Evolutionary conservation across 2,329 filamentous ascomycete genomes (phyloP), one percentile per base, ranked within the genome.

Genomic region (Monosporascus cannonballus): DNA sequence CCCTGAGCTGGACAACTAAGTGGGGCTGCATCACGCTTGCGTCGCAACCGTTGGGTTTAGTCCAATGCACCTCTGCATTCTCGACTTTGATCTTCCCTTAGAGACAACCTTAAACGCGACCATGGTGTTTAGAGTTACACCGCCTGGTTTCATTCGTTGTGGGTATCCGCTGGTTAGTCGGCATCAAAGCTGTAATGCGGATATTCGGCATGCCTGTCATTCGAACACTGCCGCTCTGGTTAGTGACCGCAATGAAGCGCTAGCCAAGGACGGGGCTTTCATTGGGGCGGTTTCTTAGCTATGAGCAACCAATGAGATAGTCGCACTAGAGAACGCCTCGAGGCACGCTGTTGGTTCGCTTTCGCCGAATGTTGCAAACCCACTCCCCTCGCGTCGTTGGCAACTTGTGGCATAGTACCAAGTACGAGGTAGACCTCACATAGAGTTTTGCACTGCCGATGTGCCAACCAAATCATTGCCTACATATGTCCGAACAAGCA

Each of bases 161-260:
- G 53, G 44, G 52, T 49, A 50, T 48, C 14, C 34, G 22, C 52
- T 54, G 47, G 47, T 20, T 50, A 50, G 20, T 47, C 45, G 20
- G 39, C 39, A 18, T 17, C 7, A 42, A 42, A 18, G n/a, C 8
- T 47, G 42, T 36, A 50, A 50, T 47, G 37, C 54, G 49, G 51
- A 50, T 55, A 51, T 46, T 52, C 30, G 30, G 27, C 27, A 30
- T 34, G 30, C 30, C 30, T 50, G 51, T 51, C 51, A 53, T 37
- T 44, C 44, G 30, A 6, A 46, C 41, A 25, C 34, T 44, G 30
- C 47, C 17, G 24, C 24, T 47, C n/a, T 18, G 24, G 4, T 8
- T 24, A 27, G 15, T 47, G 25, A 27, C 24, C 24, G 30, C 20
- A 1, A 17, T 3, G 4, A 30, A 17, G 20, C 44, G 44, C 25